phyloP scores from a whole-genome alignment of 75 land plant species.

The Cupressus sempervirens region DNA sequence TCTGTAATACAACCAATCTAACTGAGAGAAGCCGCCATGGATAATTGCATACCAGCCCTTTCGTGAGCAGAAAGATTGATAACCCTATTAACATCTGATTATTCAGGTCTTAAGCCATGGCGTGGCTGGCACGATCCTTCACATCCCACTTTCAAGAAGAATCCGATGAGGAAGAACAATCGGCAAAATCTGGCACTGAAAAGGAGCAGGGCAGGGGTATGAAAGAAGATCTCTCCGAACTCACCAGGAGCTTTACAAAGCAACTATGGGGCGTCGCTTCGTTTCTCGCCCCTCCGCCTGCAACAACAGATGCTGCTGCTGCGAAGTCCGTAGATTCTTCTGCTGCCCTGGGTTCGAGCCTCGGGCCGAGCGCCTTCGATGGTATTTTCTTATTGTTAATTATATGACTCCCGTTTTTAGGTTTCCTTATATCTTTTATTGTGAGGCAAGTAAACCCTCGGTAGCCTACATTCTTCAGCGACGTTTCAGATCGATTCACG shows the following conservation, averaged over 20 bases:
- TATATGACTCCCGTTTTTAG: neutral
- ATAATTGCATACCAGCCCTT: neutral
- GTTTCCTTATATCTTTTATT: neutral
- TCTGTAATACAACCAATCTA: neutral
- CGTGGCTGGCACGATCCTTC: constrained; percentile 62
- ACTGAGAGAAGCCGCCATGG: neutral
- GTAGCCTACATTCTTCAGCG: neutral
- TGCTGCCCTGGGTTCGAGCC: neutral
- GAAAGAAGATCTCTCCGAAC: constrained; percentile 80
- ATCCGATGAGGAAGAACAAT: constrained; percentile 10
- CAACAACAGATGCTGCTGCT: constrained; percentile 1
- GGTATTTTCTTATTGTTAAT: neutral
- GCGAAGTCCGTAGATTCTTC: neutral
- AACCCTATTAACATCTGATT: neutral
- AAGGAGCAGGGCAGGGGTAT: constrained; percentile 44
- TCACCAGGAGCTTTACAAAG: constrained; percentile 69
- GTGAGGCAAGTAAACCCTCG: neutral
- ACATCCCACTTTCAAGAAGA: constrained; percentile 29
- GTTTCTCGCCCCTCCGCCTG: constrained; percentile 90
- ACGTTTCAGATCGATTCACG: neutral
- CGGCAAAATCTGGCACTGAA: neutral
- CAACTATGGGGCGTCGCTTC: constrained; percentile 93
- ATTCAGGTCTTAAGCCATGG: constrained; percentile 14
- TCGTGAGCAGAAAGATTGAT: neutral
- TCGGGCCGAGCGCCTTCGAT: neutral